Conservation (phyloP, 345 rosid species). For the Moricandia moricandioides region DNA sequence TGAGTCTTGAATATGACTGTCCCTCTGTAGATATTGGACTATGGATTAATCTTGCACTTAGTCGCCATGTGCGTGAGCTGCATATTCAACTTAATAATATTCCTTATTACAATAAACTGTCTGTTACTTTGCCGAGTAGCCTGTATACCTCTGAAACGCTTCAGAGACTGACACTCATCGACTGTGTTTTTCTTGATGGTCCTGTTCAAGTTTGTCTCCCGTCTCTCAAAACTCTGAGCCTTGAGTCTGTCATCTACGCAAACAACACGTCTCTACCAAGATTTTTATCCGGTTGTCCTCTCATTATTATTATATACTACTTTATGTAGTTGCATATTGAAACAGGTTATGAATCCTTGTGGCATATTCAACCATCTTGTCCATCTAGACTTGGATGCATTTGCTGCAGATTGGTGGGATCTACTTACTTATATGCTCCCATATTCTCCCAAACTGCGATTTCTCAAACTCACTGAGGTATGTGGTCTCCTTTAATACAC, state of each 20-base stretch:
- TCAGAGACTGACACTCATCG: neutral
- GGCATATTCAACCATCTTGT: neutral
- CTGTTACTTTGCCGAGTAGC: constrained; percentile 2
- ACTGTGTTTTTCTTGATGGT: neutral
- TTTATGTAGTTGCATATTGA: too few species aligned
- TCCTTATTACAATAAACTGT: neutral
- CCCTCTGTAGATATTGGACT: neutral
- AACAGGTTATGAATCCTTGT: too few species aligned
- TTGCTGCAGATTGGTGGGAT: constrained; percentile 8
- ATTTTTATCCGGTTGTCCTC: constrained; percentile 4
- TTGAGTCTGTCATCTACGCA: neutral
- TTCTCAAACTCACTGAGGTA: neutral
- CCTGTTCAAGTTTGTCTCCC: constrained; percentile 2
- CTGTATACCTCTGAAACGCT: constrained; percentile 1
- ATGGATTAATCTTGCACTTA: constrained; percentile 18
- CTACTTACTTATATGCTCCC: neutral
- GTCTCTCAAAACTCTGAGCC: constrained; percentile 5
- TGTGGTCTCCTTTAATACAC: neutral
- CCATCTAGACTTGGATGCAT: neutral
- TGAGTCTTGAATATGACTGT: neutral
- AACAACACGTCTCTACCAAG: neutral
- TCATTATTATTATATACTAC: too few species aligned
- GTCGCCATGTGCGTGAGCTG: constrained; percentile 3
- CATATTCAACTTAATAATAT: neutral
- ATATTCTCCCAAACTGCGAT: neutral